Evolutionary conservation across 176 grass and related monocot genomes (phyloP), one percentile per base, ranked within the genome.

Genomic region (Typha latifolia): DNA sequence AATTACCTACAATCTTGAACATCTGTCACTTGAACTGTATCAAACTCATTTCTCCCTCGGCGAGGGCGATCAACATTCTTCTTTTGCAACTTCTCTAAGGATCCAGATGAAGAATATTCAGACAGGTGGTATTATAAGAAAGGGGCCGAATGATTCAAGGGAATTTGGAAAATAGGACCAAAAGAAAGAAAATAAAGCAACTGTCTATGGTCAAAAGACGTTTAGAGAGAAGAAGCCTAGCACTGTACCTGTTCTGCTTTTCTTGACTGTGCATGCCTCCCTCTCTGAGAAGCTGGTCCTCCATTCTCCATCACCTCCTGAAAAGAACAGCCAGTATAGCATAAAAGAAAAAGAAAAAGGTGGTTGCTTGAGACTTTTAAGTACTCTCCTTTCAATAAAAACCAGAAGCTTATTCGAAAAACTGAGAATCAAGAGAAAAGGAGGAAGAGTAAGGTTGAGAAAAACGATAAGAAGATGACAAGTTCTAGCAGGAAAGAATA

Each of bases 241-340:
- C 73, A 72, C 83, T 84, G 74, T 85, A 96, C 93, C 93, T 85
- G 93, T 89, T 80, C 77, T 81, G 78, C 88, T 92, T 91, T 92
- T 89, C 83, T 92, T 96, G 57, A 75, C 80, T 62, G 82, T 74
- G 69, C 76, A 82, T 84, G 75, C 22, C 51, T 89, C 93, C 79
- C 78, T 86, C 72, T 89, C 80, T 67, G 80, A 84, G 83, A 87
- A 96, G 74, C 77, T 91, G 80, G 85, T 79, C 87, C 85, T 82
- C 72, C 76, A 77, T 72, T 89, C 70, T 34, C 77, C 77, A 76
- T 66, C 61, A 55, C 51, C 76, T 27, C 79, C 84, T 82, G 70
- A 43, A 74, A 66, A 69, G 78, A 34, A 76, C 73, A 26, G 49
- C 14, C 70, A 77, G 56, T 49, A 43, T 84, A 68, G 48, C 48